Evolutionary conservation across 1,284 basidiomycete species (phyloP), one percentile per base, ranked within the genome.

Genomic region (Rugosomyces carneus): DNA sequence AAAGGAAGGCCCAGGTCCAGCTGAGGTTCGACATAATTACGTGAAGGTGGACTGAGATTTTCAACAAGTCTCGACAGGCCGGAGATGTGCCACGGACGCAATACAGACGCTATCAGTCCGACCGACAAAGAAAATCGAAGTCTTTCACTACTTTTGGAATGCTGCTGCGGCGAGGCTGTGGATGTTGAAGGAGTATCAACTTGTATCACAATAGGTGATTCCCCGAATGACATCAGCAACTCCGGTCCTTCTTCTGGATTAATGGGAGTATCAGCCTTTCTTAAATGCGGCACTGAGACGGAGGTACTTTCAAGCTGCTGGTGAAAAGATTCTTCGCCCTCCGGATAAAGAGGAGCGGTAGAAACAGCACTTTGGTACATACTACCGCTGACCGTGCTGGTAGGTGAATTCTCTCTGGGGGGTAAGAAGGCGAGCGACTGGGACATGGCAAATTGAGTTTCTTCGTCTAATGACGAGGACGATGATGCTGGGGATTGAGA

Each of bases 291-390:
- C 0, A 42, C 35, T 23, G 49, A 49, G 37, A 42, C 40, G 21
- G 47, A 44, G 11, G 42, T 44, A 37, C 40, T 40, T 36, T 39
- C 37, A 15, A 2, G 9, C 31, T 45, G 39, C 9, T 31, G 21
- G 13, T 11, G 7, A n/a, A 16, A 5, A 37, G 16, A n/a, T 20
- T 15, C 37, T 39, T 15, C 40, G 19, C 43, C 31, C n/a, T 11
- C 29, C 29, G n/a, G n/a, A n/a, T n/a, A n/a, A n/a, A n/a, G n/a
- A n/a, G 37, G 10, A 61, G 54, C 50, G n/a, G 64, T 67, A 11
- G 82, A 82, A 20, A 86, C 57, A 2, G 84, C 83, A 55, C 86
- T 89, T 54, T 86, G 74, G 60, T 89, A 89, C 72, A 89, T 78
- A 59, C 76, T 84, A 45, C 71, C 72, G 15, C 67, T 59, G 40